phyloP scores from a whole-genome alignment of 176 grass and related monocot genomes.

The Triticum turgidum region DNA sequence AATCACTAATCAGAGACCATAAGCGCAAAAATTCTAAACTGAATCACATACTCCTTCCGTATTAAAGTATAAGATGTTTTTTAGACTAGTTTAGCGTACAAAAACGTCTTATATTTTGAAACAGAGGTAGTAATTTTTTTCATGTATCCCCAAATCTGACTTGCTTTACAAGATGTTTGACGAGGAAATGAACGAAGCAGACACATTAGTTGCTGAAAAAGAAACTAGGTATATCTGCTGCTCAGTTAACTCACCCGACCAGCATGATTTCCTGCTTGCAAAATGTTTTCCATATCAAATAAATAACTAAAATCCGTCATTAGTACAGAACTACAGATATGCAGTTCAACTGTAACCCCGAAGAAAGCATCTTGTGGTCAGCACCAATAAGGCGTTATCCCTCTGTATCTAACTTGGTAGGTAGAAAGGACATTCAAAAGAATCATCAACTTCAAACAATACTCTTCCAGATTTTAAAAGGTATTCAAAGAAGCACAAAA shows the following conservation, averaged over 20 bases:
- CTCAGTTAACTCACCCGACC: not conserved
- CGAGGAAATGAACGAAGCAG: not conserved
- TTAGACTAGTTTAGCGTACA: too few species aligned
- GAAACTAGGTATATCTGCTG: not conserved
- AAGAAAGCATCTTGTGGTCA: not conserved
- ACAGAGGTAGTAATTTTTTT: not conserved
- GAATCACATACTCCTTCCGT: not conserved
- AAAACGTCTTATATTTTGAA: too few species aligned
- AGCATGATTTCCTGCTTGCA: not conserved
- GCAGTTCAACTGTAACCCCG: not conserved
- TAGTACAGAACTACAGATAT: not conserved
- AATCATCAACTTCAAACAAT: not conserved
- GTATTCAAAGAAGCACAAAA: not conserved
- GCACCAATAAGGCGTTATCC: not conserved
- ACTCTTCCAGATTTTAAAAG: not conserved
- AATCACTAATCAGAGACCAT: not conserved
- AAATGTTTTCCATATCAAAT: not conserved
- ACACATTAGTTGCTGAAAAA: not conserved
- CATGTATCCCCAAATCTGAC: not conserved
- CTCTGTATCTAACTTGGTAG: not conserved
- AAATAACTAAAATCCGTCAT: not conserved
- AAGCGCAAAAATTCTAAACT: not conserved
- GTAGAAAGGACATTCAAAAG: not conserved
- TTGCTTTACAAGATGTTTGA: conserved; percentile 2
- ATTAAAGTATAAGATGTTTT: not conserved